phyloP scores from a whole-genome alignment of 1,284 basidiomycete genomes.

The Thelephora terrestris region DNA sequence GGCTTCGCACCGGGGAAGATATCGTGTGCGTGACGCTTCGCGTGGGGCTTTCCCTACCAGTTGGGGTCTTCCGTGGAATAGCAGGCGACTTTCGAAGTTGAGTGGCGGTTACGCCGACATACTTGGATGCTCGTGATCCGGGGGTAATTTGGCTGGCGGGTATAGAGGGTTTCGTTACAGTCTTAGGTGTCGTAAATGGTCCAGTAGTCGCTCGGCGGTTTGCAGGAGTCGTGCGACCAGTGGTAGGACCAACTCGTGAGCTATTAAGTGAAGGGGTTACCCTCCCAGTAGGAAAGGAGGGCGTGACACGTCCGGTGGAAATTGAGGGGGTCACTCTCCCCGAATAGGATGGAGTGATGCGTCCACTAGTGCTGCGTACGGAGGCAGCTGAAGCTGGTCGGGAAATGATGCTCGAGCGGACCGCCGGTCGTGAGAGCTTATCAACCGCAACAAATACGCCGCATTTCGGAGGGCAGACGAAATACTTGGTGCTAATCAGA shows the following conservation, averaged over 20 bases:
- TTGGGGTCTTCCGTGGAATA: background rate
- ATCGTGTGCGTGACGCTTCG: slow-evolving; percentile 23
- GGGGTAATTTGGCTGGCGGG: slow-evolving; percentile 50
- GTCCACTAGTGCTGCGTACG: slow-evolving; percentile 39
- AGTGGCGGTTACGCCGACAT: slow-evolving; percentile 73
- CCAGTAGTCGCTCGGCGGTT: slow-evolving; percentile 19
- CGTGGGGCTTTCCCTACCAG: slow-evolving; percentile 25
- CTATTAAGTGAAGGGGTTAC: slow-evolving; percentile 18
- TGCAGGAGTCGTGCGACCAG: slow-evolving; percentile 21
- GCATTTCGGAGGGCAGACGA: slow-evolving; percentile 74
- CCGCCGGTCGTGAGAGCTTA: slow-evolving; percentile 74
- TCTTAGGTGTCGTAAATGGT: slow-evolving; percentile 9
- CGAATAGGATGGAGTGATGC: slow-evolving; percentile 35
- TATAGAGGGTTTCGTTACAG: slow-evolving; percentile 15
- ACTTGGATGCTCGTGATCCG: slow-evolving; percentile 78
- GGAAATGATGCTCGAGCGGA: slow-evolving; percentile 37
- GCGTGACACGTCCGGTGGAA: slow-evolving; percentile 16
- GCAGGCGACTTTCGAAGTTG: slow-evolving; percentile 36
- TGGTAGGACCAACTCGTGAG: slow-evolving; percentile 7
- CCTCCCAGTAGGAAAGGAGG: slow-evolving; percentile 15
- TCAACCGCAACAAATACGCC: slow-evolving; percentile 84
- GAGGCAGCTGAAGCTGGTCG: slow-evolving; percentile 79
- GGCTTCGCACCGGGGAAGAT: slow-evolving; percentile 23
- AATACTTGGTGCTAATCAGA: slow-evolving; percentile 65
- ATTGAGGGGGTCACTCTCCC: slow-evolving; percentile 13